Evolutionary conservation across 2,329 filamentous ascomycete genomes (phyloP), one percentile per base, ranked within the genome.

Genomic region (Raffaelea albimanens): DNA sequence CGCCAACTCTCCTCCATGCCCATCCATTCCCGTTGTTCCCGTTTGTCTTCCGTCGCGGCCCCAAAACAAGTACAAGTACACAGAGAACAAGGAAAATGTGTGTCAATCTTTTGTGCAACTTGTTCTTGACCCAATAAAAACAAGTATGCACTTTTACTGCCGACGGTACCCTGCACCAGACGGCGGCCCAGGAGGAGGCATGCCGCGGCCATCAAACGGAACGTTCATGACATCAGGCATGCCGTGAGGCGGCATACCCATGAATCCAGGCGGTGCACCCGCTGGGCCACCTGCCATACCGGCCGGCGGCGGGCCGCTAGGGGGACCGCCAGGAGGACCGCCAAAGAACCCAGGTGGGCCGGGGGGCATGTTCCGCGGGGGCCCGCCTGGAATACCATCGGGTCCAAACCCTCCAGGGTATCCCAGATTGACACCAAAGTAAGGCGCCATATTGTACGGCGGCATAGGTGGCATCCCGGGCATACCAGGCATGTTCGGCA

Each of bases 401-500:
- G 7, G 25, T 7, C 13, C 25, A 66, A 58, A 73, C 67, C 21
- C 53, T 11, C 45, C 53, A 43, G 19, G 63, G n/a, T n/a, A n/a
- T n/a, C n/a, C n/a, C n/a, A n/a, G n/a, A n/a, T n/a, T n/a, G n/a
- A n/a, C n/a, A n/a, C n/a, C n/a, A n/a, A n/a, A 65, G 21, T 64
- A 67, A 5, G 70, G 72, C 14, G 76, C 72, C 52, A 82, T 82
- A 59, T 75, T 79, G n/a, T 76, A 76, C 19, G 76, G 76, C 56
- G 76, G 81, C 68, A 80, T 79, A 52, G 71, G 9, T 9, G 31
- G 31, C 9, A 9, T 16, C 9, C 23, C 29, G 5, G 40, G 46
- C 51, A 54, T 43, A 5, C 25, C 25, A 29, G 43, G 43, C 46
- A 53, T 40, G 39, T 52, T 53, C 1, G 46, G 41, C 43, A 52